Base-by-base conservation (phyloP, 768 basidiomycete species). In the Suillus fuscotomentosus region DNA sequence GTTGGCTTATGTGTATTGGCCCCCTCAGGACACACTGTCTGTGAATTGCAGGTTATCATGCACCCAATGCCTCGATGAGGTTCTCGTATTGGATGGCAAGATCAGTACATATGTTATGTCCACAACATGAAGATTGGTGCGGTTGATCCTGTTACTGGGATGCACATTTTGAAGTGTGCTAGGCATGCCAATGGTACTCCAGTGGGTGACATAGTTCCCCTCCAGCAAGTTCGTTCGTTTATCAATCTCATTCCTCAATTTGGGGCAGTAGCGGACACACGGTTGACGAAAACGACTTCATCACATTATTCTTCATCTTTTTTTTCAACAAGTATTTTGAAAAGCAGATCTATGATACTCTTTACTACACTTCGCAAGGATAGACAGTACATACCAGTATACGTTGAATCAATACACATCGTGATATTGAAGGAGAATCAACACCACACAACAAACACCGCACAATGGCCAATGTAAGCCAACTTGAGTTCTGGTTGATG, bases 171-270 rank as follows among this genome's bases (percentile, higher is more conserved):
- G 43, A 71, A 70, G 56, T 47, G 67, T 1, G 69, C 67, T 3
- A 60, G 42, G 17, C 56, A 69, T 15, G 34, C 66, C 3, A 66
- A 71, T 56, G 61, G 66, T 1, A 36, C 56, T 11, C 59, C 59
- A 24, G 59, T 77, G 39, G 76, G 72, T 13, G 71, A 72, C 38
- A 64, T 77, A 17, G 34, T 77, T 24, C 76, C 72, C n/a, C 41
- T 42, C 6, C 14, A 1, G 41, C 41, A 42, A 42, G 15, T 42
- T 14, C 5, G 36, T 76, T 10, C 34, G 65, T 36, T 66, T 61
- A 10, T 70, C 71, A 2, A 69, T 67, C 27, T 78, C 9, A 63
- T 71, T 2, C 72, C 76, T n/a, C 67, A 66, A 3, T 71, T 77
- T 60, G 74, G 75, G 11, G 57, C 43, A 2, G 67, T 64, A 43